Evolutionary conservation across 148 eudicot genomes (phyloP).

Genomic region (Cornus florida): DNA sequence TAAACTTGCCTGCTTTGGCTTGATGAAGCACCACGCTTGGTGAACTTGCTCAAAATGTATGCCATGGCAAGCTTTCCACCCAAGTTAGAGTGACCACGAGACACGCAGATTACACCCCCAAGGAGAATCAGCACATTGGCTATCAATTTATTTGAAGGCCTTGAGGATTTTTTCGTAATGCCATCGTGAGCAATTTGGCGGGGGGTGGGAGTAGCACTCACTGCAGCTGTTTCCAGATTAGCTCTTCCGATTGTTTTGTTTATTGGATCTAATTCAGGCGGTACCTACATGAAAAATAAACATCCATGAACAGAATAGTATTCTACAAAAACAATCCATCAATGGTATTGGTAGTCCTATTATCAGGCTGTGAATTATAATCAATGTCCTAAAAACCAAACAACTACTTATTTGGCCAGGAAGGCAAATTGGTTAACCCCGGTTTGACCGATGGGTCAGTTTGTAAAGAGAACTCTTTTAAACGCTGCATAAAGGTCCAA

Average conservation of each 20-base stretch:
- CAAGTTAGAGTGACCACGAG: constrained; percentile 64
- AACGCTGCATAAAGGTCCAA: background rate
- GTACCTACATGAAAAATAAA: constrained; percentile 49
- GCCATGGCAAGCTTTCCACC: constrained; percentile 80
- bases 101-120: constrained; percentile 73
- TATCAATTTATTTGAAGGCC: constrained; percentile 65
- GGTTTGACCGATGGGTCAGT: background rate
- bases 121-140: constrained; percentile 64
- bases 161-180: constrained; percentile 27
- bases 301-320: constrained; percentile 6
- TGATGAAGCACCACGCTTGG: constrained; percentile 39
- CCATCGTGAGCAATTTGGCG: constrained; percentile 17
- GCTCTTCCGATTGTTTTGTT: constrained; percentile 10
- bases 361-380: background rate
- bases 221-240: constrained; percentile 23
- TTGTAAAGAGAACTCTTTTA: background rate
- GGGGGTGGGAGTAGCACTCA: constrained; percentile 8
- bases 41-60: constrained; percentile 58
- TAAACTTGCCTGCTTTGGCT: constrained; percentile 28
- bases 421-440: background rate
- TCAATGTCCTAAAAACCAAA: background rate
- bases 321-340: background rate
- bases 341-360: background rate
- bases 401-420: background rate
- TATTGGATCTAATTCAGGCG: constrained; percentile 40